Conservation (phyloP, 164 flowering plant species). For the Kalanchoe fedtschenkoi region DNA sequence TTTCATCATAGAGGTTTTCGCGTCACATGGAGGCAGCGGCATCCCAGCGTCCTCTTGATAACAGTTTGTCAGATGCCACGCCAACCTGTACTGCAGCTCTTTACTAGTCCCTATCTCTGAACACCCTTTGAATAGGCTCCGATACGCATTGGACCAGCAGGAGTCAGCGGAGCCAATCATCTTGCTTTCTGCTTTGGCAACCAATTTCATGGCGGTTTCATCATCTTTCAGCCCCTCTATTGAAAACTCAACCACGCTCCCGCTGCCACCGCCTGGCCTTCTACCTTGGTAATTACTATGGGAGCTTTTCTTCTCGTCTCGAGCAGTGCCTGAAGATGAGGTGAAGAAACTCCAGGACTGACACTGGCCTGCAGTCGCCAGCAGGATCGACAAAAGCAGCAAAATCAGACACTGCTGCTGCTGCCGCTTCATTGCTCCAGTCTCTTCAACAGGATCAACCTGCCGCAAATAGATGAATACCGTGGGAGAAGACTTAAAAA, state of each 20-base stretch:
- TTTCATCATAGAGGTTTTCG: conserved; percentile 29
- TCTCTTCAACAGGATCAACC: neutral
- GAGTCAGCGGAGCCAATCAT: conserved; percentile 5
- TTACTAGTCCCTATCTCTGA: conserved; percentile 42
- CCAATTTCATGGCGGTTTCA: neutral
- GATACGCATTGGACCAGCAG: conserved; percentile 72
- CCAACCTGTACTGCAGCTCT: conserved; percentile 53
- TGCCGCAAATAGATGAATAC: no score
- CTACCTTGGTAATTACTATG: neutral
- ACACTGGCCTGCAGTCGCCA: neutral
- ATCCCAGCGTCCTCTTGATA: conserved; percentile 63
- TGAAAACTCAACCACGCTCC: conserved; percentile 7
- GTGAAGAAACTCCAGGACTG: conserved; percentile 8
- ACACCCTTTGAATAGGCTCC: conserved; percentile 49
- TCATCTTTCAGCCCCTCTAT: conserved; percentile 7
- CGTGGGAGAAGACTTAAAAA: no score
- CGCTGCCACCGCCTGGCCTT: neutral
- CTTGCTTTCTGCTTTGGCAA: conserved; percentile 7
- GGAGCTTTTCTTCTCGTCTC: neutral
- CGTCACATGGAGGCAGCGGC: conserved; percentile 50
- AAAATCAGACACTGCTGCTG: neutral
- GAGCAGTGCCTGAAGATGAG: conserved; percentile 5
- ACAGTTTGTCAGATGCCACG: conserved; percentile 79
- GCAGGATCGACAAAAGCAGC: neutral
- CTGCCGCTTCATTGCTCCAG: neutral